Evolutionary conservation across 352 stramenopile genomes (phyloP), one percentile per base, ranked within the genome.

Genomic region (Lagenidium giganteum): DNA sequence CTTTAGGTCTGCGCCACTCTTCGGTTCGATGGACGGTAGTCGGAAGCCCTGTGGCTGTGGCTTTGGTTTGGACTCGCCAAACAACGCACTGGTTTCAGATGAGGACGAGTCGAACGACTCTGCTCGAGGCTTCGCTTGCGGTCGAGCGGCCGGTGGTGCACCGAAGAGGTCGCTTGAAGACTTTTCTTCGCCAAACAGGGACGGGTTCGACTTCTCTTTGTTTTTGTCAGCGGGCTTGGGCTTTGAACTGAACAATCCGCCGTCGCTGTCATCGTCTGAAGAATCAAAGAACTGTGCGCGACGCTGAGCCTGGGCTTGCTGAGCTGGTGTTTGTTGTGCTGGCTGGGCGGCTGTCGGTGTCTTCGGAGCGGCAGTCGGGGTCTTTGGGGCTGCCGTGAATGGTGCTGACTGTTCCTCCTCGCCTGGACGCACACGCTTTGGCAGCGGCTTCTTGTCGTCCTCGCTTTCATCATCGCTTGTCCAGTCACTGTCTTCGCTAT

Each of bases 201-300:
- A n/a, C n/a, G n/a, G n/a, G n/a, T n/a, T n/a, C n/a, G n/a, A n/a
- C n/a, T n/a, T n/a, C n/a, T n/a, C n/a, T n/a, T n/a, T n/a, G n/a
- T n/a, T n/a, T n/a, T n/a, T n/a, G n/a, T n/a, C n/a, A n/a, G n/a
- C n/a, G n/a, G 37, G 44, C 32, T 61, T 66, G 14, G 64, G 55
- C 1, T 63, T 31, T 0, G 52, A 47, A 2, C 73, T 71, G 43
- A 87, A 89, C 3, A 89, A 47, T 6, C 64, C 70, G n/a, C 55
- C 61, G 21, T 86, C 75, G 24, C 63, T 78, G 31, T 85, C 73
- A 26, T 67, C 51, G 27, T 70, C 57, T n/a, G 70, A 84, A 22
- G 61, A 80, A 27, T 82, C 70, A 20, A 80, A 68, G 31, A 82
- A 78, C 22, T 71, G 67, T 1, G 57, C 57, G 47, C 55, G 8